These are phyloP conservation scores for Anisodus tanguticus DNA, from an alignment of 257 asterid species.

Conservation along the genomic window DNA sequence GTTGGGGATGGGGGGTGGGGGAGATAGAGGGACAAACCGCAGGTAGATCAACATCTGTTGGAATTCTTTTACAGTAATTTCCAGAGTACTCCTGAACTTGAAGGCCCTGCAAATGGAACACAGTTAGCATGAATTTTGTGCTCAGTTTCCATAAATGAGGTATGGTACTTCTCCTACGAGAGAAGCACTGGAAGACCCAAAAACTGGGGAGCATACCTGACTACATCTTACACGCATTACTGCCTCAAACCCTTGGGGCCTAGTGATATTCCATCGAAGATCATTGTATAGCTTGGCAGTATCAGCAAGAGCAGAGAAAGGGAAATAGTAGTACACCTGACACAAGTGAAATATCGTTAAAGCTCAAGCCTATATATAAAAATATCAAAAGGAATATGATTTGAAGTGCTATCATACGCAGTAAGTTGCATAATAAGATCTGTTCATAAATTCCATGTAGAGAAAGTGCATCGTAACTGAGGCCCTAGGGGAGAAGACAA, in stretches of 20 bases:
- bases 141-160: not conserved
- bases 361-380: constrained; percentile 5
- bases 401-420: not conserved
- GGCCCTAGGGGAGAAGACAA: not conserved
- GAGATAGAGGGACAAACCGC: constrained; percentile 69
- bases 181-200: constrained; percentile 30
- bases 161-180: constrained; percentile 10
- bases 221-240: constrained; percentile 99
- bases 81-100: constrained; percentile 98
- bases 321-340: constrained; percentile 91
- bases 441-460: not conserved
- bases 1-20: constrained; percentile 31
- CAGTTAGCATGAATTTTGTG: not conserved
- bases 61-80: constrained; percentile 93
- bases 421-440: constrained; percentile 8
- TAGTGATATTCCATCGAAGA: constrained; percentile 96
- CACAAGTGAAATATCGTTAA: constrained; percentile 23
- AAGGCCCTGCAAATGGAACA: constrained; percentile 66
- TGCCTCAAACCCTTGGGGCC: constrained; percentile 99
- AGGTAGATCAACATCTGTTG: constrained; percentile 96
- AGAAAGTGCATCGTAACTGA: not conserved
- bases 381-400: not conserved
- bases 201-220: constrained; percentile 61
- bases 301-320: constrained; percentile 95
- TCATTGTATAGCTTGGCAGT: constrained; percentile 94